Evolutionary conservation across 495 filamentous ascomycete species (phyloP).

Genomic region (Hyaloscypha hepaticicola): DNA sequence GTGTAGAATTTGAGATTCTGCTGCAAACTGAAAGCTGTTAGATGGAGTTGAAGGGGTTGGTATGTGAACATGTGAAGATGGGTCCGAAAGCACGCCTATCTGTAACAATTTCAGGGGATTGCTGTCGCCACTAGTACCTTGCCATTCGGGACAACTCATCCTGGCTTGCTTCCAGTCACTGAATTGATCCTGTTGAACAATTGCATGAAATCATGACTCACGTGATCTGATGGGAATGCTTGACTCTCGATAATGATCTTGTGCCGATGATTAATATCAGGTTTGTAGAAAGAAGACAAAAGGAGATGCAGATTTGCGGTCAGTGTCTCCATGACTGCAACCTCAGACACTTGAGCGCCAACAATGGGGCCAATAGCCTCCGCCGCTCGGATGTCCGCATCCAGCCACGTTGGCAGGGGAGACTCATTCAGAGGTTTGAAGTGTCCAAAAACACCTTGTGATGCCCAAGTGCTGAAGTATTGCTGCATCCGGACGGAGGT

Average conservation of each 20-base stretch:
- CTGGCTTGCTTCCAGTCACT: neutral
- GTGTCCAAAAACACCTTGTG: slow-evolving; percentile 91
- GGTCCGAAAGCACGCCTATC: neutral
- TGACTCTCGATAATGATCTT: slow-evolving; percentile 94
- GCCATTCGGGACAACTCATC: neutral
- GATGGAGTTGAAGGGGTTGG: neutral
- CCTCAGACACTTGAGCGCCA: slow-evolving; percentile 75
- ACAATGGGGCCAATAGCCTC: slow-evolving; percentile 79
- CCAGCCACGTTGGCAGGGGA: slow-evolving; percentile 73
- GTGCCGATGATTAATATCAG: slow-evolving; percentile 65
- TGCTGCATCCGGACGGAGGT: slow-evolving; percentile 68
- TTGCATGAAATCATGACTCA: slow-evolving; percentile 30
- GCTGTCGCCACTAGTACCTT: neutral
- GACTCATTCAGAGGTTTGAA: slow-evolving; percentile 79
- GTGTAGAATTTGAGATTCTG: slow-evolving; percentile 82
- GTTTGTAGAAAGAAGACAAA: slow-evolving; percentile 89
- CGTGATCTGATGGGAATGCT: slow-evolving; percentile 92
- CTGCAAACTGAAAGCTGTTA: slow-evolving; percentile 64
- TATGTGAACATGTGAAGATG: neutral
- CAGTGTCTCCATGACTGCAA: slow-evolving; percentile 90
- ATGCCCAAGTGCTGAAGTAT: slow-evolving; percentile 85
- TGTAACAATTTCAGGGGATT: neutral
- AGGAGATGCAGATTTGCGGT: slow-evolving; percentile 90
- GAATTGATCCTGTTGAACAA: neutral
- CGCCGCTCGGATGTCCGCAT: slow-evolving; percentile 71